phyloP scores from a whole-genome alignment of 495 filamentous ascomycete genomes.

The Parathielavia hyrcaniae region DNA sequence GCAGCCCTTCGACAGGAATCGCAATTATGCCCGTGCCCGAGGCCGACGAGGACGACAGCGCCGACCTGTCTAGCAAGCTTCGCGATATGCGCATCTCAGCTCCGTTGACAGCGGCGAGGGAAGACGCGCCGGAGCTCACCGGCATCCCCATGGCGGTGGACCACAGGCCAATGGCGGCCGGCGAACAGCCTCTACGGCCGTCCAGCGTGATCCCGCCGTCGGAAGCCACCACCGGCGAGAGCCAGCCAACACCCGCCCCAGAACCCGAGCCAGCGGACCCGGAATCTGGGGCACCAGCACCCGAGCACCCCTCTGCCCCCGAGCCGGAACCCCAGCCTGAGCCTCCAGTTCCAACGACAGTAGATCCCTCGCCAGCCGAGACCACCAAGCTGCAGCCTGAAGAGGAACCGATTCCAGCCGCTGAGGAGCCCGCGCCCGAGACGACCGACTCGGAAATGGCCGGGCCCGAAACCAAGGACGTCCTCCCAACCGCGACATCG shows the following conservation, averaged over 20 bases:
- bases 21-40: conserved; percentile 65
- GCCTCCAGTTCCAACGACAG: not conserved
- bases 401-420: not conserved
- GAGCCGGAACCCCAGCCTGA: not conserved
- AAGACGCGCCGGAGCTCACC: conserved; percentile 33
- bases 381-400: not conserved
- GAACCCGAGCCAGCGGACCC: conserved; percentile 3
- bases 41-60: conserved; percentile 57
- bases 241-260: not conserved
- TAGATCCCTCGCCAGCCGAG: not conserved
- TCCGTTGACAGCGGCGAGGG: conserved; percentile 22
- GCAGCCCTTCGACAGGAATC: conserved; percentile 67
- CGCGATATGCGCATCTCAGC: conserved; percentile 36
- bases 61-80: conserved; percentile 37
- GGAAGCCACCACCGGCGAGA: conserved; percentile 3
- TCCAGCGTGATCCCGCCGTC: conserved; percentile 25
- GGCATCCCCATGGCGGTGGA: conserved; percentile 45
- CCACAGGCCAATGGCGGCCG: conserved; percentile 18
- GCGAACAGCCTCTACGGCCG: conserved; percentile 23
- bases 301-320: not conserved
- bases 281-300: not conserved
- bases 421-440: not conserved
- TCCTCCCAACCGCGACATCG: not conserved
- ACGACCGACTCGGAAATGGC: not conserved
- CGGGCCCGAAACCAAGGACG: not conserved